These are phyloP conservation scores for Rhodotorula sp. DNA, from an alignment of 1,284 basidiomycete genomes.

Conservation along the genomic window DNA sequence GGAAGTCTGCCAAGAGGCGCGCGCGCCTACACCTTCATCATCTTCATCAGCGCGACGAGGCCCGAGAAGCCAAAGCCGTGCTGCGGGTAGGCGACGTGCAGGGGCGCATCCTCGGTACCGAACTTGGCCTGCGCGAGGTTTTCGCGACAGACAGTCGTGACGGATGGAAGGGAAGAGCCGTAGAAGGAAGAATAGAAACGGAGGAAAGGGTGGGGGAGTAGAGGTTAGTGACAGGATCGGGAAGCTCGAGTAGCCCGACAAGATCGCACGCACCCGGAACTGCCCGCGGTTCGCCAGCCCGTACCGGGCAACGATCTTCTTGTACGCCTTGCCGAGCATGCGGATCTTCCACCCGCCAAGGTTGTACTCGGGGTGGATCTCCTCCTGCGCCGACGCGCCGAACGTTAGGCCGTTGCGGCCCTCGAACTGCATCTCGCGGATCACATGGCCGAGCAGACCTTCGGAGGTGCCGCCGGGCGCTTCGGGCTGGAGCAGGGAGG, in stretches of 20 bases:
- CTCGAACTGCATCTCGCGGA: slow-evolving; percentile 37
- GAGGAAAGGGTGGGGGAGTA: too few relatives aligned
- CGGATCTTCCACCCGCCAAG: slow-evolving; percentile 27
- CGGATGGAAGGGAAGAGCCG: too few relatives aligned
- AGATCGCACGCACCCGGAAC: slow-evolving; percentile 27
- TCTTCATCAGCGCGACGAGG: slow-evolving; percentile 30
- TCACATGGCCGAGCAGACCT: slow-evolving; percentile 29
- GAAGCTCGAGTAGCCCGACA: too few relatives aligned
- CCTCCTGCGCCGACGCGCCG: slow-evolving; percentile 26
- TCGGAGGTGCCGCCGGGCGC: slow-evolving; percentile 36
- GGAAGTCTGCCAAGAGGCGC: too few relatives aligned
- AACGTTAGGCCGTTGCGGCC: slow-evolving; percentile 32
- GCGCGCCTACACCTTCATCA: slow-evolving; percentile 15
- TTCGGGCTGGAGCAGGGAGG: slow-evolving; percentile 19
- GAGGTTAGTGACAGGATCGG: background rate
- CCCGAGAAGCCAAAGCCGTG: slow-evolving; percentile 26
- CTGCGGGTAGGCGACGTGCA: slow-evolving; percentile 30
- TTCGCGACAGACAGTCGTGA: background rate
- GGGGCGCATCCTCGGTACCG: slow-evolving; percentile 29
- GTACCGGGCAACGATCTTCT: slow-evolving; percentile 22
- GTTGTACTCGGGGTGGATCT: slow-evolving; percentile 27
- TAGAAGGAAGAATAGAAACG: background rate
- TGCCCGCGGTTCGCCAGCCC: slow-evolving; percentile 26
- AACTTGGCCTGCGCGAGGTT: slow-evolving; percentile 25
- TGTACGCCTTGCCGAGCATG: slow-evolving; percentile 30